A percentile compares a stretch with the other conserved stretches of the same genome.
phyloP scores from a whole-genome alignment of 306 rosid species.

The Pterocarpus santalinus region DNA sequence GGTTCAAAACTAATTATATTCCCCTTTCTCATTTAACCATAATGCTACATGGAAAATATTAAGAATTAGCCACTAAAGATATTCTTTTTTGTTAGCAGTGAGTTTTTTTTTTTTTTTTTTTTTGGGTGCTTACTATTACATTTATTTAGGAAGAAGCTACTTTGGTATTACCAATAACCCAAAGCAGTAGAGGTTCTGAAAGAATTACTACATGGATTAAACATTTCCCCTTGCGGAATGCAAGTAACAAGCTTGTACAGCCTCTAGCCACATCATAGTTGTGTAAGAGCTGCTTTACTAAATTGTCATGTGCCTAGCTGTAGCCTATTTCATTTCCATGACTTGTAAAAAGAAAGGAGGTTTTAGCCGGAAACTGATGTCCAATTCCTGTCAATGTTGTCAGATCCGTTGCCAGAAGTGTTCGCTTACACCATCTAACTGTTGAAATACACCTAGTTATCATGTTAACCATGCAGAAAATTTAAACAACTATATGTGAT shows the following conservation, averaged over 20 bases:
- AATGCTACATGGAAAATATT: slow-evolving; percentile 19
- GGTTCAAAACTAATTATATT: slow-evolving; percentile 31
- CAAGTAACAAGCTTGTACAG: no score
- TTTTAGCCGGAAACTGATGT: neutral
- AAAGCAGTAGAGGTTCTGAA: neutral
- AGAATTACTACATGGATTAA: slow-evolving; percentile 15
- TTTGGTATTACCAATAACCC: slow-evolving; percentile 20
- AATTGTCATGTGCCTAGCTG: neutral
- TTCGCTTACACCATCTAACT: slow-evolving; percentile 17
- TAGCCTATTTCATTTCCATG: slow-evolving; percentile 9
- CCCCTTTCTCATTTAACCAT: slow-evolving; percentile 6
- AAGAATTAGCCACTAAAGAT: slow-evolving; percentile 28
- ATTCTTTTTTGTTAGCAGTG: no score
- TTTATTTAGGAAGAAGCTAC: slow-evolving; percentile 16
- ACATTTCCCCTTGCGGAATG: slow-evolving; percentile 10
- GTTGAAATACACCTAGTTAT: slow-evolving; percentile 5
- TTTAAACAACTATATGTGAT: neutral
- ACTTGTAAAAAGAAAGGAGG: neutral
- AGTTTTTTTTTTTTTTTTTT: no score
- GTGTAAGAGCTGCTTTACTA: no score
- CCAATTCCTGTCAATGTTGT: slow-evolving; percentile 20
- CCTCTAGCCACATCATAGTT: no score
- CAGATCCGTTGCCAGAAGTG: slow-evolving; percentile 4
- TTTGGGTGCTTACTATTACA: no score
- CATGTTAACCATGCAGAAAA: slow-evolving; percentile 31